A percentile compares a stretch with the other conserved stretches of the same genome.
Conservation (phyloP, 208 protist genomes). For the Kentomonas sorsogonicus region DNA sequence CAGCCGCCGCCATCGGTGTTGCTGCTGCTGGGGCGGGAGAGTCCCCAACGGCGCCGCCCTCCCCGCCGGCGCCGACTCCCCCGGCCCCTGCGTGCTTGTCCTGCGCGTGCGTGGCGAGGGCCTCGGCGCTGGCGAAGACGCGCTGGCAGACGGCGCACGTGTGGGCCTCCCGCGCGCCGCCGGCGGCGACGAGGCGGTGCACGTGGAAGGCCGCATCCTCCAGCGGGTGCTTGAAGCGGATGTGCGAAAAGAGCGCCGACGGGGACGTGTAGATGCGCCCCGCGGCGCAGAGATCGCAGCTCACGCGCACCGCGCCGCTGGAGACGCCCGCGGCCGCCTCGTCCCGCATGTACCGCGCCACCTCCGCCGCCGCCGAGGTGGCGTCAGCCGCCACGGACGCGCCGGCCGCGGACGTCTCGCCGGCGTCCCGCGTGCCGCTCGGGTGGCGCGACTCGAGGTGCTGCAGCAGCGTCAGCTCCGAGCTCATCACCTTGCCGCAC, state of each 20-base stretch:
- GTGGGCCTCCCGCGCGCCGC: slow-evolving; percentile 18
- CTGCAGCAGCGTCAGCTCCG: slow-evolving; percentile 63
- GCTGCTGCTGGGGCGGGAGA: no score
- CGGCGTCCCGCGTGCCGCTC: neutral
- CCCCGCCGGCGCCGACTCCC: no score
- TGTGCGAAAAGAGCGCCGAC: slow-evolving; percentile 79
- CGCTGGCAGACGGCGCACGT: slow-evolving; percentile 48
- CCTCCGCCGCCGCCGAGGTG: slow-evolving; percentile 14
- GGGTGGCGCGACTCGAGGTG: slow-evolving; percentile 63
- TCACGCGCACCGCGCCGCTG: slow-evolving; percentile 22
- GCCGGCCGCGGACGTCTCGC: neutral
- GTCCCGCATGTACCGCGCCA: slow-evolving; percentile 24
- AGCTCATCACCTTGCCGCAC: slow-evolving; percentile 45
- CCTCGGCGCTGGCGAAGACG: slow-evolving; percentile 21
- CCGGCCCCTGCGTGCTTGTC: no score
- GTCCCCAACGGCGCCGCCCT: no score
- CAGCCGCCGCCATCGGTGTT: no score
- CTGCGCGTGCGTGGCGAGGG: slow-evolving; percentile 38
- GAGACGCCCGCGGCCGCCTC: slow-evolving; percentile 10
- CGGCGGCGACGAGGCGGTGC: slow-evolving; percentile 53
- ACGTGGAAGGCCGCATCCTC: slow-evolving; percentile 73
- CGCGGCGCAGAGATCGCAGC: slow-evolving; percentile 62
- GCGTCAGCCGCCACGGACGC: neutral
- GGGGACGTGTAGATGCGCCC: slow-evolving; percentile 60
- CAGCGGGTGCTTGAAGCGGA: slow-evolving; percentile 74